A percentile compares a stretch with the other conserved stretches of the same genome.
These are phyloP conservation scores for Pseudocercospora fuligena DNA, from an alignment of 2,329 filamentous ascomycete species.

Conservation along the genomic window DNA sequence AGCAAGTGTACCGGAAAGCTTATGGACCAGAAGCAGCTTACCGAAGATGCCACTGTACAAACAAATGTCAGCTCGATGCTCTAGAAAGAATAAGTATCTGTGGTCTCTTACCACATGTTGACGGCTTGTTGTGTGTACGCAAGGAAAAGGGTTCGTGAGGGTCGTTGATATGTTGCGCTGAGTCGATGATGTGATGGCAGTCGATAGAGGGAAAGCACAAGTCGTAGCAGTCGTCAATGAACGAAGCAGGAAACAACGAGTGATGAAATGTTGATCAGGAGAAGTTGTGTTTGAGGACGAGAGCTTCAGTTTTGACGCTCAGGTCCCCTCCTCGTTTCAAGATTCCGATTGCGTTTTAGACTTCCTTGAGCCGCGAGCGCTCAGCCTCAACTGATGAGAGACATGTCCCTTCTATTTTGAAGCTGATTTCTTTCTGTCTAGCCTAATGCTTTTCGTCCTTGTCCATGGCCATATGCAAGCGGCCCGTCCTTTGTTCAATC, in stretches of 20 bases:
- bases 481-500: not conserved
- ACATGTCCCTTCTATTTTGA: not conserved
- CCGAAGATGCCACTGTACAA: not conserved
- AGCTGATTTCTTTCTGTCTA: not conserved
- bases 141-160: constrained; percentile 10
- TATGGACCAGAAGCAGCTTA: not conserved
- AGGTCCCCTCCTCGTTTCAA: not conserved
- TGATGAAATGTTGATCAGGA: not conserved
- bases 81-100: not conserved
- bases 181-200: not conserved
- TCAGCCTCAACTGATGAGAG: not conserved
- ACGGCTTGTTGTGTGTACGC: constrained; percentile 7
- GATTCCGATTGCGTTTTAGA: not conserved
- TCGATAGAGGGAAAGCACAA: too few relatives aligned
- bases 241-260: not conserved
- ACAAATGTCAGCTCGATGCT: not conserved
- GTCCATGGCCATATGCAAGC: not conserved
- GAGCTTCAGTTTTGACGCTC: not conserved
- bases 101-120: constrained; percentile 16
- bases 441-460: too few relatives aligned
- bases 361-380: not conserved
- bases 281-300: not conserved
- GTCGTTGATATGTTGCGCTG: not conserved
- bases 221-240: not conserved
- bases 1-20: not conserved